Conservation (phyloP, 192 early-diverging fungal genomes). For the Haplosporangium gracile region DNA sequence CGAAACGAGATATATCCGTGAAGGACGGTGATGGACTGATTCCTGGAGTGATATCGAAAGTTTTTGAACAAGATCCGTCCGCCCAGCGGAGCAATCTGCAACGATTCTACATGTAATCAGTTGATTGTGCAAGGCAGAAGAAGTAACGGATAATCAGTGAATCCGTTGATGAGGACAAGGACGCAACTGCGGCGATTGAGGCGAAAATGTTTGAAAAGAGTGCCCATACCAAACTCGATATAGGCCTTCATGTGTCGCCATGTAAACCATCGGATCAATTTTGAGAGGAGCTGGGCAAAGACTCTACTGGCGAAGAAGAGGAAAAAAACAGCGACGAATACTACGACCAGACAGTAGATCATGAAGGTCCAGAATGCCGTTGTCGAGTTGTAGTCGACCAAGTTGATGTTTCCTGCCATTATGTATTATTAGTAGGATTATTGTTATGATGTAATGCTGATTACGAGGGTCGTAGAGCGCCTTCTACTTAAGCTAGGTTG, state of each 20-base stretch:
- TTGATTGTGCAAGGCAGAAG: neutral
- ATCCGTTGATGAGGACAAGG: neutral
- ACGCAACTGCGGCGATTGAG: neutral
- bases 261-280: constrained; percentile 72
- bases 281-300: constrained; percentile 71
- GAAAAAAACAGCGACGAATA: constrained; percentile 77
- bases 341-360: constrained; percentile 75
- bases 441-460: neutral
- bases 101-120: constrained; percentile 65
- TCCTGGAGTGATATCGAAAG: constrained; percentile 76
- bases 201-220: neutral
- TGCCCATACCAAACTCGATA: constrained; percentile 80
- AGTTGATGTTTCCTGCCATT: constrained; percentile 45
- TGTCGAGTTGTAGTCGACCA: constrained; percentile 46
- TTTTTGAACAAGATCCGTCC: constrained; percentile 85
- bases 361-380: constrained; percentile 67
- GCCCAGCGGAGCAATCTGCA: constrained; percentile 76
- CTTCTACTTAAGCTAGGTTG: neutral
- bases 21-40: constrained; percentile 76
- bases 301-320: constrained; percentile 80
- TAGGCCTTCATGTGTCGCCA: constrained; percentile 77
- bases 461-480: neutral
- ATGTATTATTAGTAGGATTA: neutral
- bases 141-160: neutral
- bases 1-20: constrained; percentile 81